Base-by-base conservation (phyloP, 371 early-diverging fungal species). In the Mucor lusitanicus region DNA sequence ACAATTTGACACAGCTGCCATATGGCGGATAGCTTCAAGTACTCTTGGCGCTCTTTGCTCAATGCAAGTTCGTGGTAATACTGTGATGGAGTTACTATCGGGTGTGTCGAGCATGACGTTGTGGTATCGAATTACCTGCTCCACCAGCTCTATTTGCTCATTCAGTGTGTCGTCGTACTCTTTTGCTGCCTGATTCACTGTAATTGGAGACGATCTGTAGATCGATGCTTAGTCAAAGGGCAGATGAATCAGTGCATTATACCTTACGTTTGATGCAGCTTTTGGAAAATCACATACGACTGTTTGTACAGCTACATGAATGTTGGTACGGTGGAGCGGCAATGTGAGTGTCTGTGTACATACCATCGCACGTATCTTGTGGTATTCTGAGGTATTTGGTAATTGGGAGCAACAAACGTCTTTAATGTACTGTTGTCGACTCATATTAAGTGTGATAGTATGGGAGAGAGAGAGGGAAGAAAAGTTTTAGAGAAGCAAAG, bases 141-240 rank as follows among this genome's bases (percentile, higher is more conserved):
- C 65, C 7, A 70, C 54, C 12, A 37, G 21, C 2, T 65, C n/a
- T 3, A 61, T 61, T 39, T 70, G 65, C 9, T 65, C 61, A 56
- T 39, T 28, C 17, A 70, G 27, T 17, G 44, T 23, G 6, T 60
- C 55, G 0, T 25, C 44, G 56, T 65, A 70, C 11, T 70, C 32
- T 39, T 56, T 15, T 8, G 56, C 67, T 23, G 23, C 33, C 7
- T 46, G 21, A 28, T 59, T 27, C 7, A 62, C 44, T 35, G 27
- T 12, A 27, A 63, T 54, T 44, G 15, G 37, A 25, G 8, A 28
- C 9, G 5, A 2, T 33, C 28, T 23, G 25, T 21, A 15, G 37
- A 25, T 27, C 23, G 17, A 61, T 35, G 17, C 19, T 40, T 30
- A 40, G 30, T 54, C 15, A 17, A 8, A n/a, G 3, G 3, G 7